Percentiles rank a stretch among this genome's conserved stretches.
phyloP scores from a whole-genome alignment of 192 early-diverging fungal species.

The Thoreauomyces humboldtii region DNA sequence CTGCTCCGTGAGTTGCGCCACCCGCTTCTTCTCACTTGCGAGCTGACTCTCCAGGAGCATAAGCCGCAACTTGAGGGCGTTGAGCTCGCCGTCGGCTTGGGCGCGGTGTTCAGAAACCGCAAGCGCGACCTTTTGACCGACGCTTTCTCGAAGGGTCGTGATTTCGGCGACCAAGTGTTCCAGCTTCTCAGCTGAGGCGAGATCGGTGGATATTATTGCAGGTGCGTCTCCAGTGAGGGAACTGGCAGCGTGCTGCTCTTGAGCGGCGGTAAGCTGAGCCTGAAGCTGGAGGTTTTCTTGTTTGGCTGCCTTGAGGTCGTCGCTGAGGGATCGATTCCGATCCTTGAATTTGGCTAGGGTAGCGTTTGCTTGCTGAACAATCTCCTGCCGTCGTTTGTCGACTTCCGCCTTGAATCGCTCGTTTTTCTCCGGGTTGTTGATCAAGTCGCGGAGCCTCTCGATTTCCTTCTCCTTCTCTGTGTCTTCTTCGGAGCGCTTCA shows the following conservation, averaged over 20 bases:
- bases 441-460: slow-evolving; percentile 3
- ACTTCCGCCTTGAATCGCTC: slow-evolving; percentile 7
- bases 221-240: not conserved
- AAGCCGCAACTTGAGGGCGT: slow-evolving; percentile 13
- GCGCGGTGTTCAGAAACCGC: slow-evolving; percentile 14
- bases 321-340: not conserved
- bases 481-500: slow-evolving; percentile 1
- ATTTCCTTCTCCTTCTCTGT: not conserved
- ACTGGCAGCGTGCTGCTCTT: not conserved
- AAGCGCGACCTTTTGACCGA: not conserved
- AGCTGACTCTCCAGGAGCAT: slow-evolving; percentile 15
- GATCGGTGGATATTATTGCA: not conserved
- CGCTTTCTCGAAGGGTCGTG: not conserved
- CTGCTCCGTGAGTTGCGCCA: not conserved
- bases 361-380: slow-evolving; percentile 17
- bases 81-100: slow-evolving; percentile 5
- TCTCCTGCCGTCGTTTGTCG: slow-evolving; percentile 12
- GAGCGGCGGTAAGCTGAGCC: not conserved
- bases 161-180: slow-evolving; percentile 2
- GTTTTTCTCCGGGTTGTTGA: slow-evolving; percentile 18
- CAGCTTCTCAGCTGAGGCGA: too few species aligned
- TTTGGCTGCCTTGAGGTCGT: not conserved
- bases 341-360: slow-evolving; percentile 18
- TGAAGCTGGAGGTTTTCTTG: slow-evolving; percentile 9
- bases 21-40: slow-evolving; percentile 9